phyloP scores from a whole-genome alignment of 768 basidiomycete species.

The Hypholoma fasciculare region DNA sequence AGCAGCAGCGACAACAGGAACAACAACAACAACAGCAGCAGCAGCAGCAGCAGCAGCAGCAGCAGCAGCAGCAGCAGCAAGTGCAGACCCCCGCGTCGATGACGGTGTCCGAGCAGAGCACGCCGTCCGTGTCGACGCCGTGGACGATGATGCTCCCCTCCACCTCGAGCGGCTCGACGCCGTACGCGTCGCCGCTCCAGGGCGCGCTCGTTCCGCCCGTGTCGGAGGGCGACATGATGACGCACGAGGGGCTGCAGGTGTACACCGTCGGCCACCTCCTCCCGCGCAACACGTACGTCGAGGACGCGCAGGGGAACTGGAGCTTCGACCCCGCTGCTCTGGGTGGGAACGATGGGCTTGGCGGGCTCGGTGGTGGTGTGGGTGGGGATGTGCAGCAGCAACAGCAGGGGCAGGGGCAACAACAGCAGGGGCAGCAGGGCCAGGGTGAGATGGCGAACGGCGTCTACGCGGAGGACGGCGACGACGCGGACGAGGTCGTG shows the following conservation, averaged over 20 bases:
- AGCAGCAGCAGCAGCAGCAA: conserved; percentile 3
- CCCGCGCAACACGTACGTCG: conserved; percentile 43
- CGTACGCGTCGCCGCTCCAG: background rate
- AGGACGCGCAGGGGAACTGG: conserved; percentile 61
- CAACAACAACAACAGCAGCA: background rate
- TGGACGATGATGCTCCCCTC: background rate
- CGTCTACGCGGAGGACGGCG: conserved; percentile 9
- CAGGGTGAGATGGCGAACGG: conserved; percentile 10
- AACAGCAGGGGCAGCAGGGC: background rate
- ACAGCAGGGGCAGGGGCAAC: background rate
- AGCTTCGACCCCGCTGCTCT: conserved; percentile 46
- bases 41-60: background rate
- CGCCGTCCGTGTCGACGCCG: background rate
- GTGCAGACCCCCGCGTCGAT: background rate
- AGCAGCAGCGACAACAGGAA: conserved; percentile 2
- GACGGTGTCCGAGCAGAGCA: background rate
- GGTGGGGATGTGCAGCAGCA: conserved; percentile 1
- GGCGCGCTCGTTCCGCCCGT: background rate
- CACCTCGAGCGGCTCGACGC: background rate
- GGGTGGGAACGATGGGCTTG: conserved; percentile 4
- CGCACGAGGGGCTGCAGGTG: conserved; percentile 73
- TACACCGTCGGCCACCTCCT: conserved; percentile 80
- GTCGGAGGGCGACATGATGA: conserved; percentile 19
- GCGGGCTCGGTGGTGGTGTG: background rate
- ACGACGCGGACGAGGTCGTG: conserved; percentile 36